These are phyloP conservation scores for Rhizopogon vinicolor DNA, from an alignment of 768 basidiomycete species.

Conservation along the genomic window DNA sequence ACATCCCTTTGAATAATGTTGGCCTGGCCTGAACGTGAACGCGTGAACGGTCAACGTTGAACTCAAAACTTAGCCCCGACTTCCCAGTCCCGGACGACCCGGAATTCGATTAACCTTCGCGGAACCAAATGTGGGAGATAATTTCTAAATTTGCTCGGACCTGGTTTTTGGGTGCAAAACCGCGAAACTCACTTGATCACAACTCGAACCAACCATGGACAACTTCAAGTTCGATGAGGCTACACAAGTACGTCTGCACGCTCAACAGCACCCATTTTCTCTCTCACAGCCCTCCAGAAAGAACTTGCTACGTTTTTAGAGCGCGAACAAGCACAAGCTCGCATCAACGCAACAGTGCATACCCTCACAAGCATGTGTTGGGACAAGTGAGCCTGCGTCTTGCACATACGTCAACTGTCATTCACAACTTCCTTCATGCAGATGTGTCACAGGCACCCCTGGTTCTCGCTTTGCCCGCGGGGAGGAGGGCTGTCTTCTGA, in stretches of 20 bases:
- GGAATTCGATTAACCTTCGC: constrained; percentile 9
- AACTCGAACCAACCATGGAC: constrained; percentile 33
- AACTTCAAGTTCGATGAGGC: constrained; percentile 64
- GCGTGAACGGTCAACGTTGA: not conserved
- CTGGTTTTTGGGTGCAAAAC: constrained; percentile 10
- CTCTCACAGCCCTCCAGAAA: constrained; percentile 45
- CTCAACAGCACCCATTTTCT: not conserved
- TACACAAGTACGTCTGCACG: constrained; percentile 51
- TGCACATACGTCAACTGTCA: not conserved
- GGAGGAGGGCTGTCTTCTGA: constrained; percentile 79
- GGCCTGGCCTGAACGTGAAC: no score
- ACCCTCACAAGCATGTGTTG: constrained; percentile 82
- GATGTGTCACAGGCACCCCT: constrained; percentile 78
- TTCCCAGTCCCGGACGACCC: no score
- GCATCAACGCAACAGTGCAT: constrained; percentile 65
- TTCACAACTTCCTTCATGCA: constrained; percentile 26
- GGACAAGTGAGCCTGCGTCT: constrained; percentile 68
- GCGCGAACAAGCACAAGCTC: constrained; percentile 76
- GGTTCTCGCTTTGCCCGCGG: constrained; percentile 72
- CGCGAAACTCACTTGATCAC: no score
- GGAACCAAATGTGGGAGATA: constrained; percentile 5
- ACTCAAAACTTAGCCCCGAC: no score
- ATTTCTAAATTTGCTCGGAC: constrained; percentile 7
- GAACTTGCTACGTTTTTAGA: constrained; percentile 80
- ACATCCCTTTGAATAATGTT: not conserved